Base-by-base conservation (phyloP, 352 stramenopile species). In the Saprolegnia diclina region DNA sequence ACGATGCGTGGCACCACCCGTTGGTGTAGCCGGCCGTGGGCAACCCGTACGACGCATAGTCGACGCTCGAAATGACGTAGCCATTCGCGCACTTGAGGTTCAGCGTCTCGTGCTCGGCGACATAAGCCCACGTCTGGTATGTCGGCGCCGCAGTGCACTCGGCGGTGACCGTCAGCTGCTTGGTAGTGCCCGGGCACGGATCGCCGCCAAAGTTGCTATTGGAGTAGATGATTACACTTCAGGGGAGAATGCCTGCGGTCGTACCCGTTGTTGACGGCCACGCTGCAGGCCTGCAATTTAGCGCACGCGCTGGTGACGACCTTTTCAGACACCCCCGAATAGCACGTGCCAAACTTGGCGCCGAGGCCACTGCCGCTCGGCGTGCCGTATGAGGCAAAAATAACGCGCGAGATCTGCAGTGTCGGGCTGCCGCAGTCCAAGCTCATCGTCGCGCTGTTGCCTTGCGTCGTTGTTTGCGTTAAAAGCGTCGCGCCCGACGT, bases 351-450 rank as follows among this genome's bases (percentile, higher is more conserved):
- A n/a, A 52, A 67, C n/a, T 35, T 26, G 19, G 59, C 59, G n/a
- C 59, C 37, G 21, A 67, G 37, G 21, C 59, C 59, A 62, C 14
- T 56, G 29, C 37, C 37, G 22, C 50, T 35, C 7, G 59, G 59
- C 59, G 50, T 52, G 18, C 59, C 59, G 46, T 67, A 67, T 6
- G 59, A 67, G 29, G 59, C 59, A 61, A 67, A 67, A 35, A 67
- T 67, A 38, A 67, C 37, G 42, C 59, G 42, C n/a, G 59, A 67
- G 35, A 67, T 67, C 22, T 67, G 22, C 21, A 22, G 22, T 24
- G 26, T 53, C 18, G 59, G 21, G 59, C 32, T 61, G 14, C 37
- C 21, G 22, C 59, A 67, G 26, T 46, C 59, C n/a, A 67, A 38
- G 19, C 0, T 0, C 22, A 46, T n/a, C 22, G 21, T n/a, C 22